Base-by-base conservation (phyloP, 1,139 yeast species). In the Trichomonascaceae sp. region DNA sequence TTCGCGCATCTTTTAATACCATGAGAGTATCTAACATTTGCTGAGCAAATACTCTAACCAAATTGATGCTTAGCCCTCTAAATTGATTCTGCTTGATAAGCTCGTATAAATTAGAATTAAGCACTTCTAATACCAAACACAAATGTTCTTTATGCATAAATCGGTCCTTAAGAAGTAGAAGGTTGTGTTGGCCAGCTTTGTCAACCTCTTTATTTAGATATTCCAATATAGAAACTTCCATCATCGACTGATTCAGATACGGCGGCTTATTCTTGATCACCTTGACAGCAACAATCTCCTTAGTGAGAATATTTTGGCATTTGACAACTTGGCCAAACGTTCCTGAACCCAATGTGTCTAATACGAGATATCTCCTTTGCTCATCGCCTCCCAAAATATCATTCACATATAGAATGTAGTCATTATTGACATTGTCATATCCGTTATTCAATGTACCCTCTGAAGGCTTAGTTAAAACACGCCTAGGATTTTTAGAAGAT, bases 271-370 rank as follows among this genome's bases (percentile, higher is more conserved):
- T 87, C 68, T 93, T 93, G 61, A 93, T 88, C 46, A 93, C 96
- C 69, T 93, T 93, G 45, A 95, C 96, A 0, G 99, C 99, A 47
- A 91, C 89, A 24, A 93, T 83, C 57, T 89, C 91, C 66, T 89
- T 95, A 49, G 95, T 90, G 50, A 83, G 75, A 70, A 93, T 76
- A 68, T 93, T 90, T 70, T 93, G 99, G 71, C 98, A 93, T 71
- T 93, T 93, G 38, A 91, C 98, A 53, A 95, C 99, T 70, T 93
- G 99, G 4, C 99, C 99, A 77, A 95, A 93, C 0, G 99, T 91
- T 2, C 99, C 99, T 60, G 91, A 93, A 0, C 99, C 99, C 48
- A 95, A 72, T 22, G 93, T 79, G 70, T 93, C 98, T 58, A 93
- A 73, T 3, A 95, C 97, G 64, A 93, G 77, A 67, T 91, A 91